Conservation (phyloP, 331 rosid genomes). For the Saraca asoca region DNA sequence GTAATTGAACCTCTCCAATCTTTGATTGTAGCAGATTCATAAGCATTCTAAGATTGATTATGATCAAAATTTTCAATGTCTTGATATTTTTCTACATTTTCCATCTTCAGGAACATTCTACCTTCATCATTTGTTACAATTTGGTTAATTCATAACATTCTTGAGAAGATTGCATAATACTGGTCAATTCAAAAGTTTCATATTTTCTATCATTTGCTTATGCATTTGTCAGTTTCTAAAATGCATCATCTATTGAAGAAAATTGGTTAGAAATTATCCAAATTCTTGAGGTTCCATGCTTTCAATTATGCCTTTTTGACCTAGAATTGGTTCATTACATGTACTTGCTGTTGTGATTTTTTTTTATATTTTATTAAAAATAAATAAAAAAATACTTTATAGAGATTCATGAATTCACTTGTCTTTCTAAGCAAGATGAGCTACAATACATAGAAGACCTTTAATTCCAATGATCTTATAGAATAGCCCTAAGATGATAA, state of each 20-base stretch:
- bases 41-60: too few species aligned
- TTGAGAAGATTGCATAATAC: not conserved
- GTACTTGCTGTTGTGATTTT: too few species aligned
- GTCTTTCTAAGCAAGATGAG: too few species aligned
- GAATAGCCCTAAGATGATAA: too few species aligned
- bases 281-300: slow-evolving; percentile 42
- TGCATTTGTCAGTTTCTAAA: slow-evolving; percentile 25
- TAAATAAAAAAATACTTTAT: too few species aligned
- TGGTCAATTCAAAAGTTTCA: slow-evolving; percentile 23
- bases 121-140: slow-evolving; percentile 27
- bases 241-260: slow-evolving; percentile 38
- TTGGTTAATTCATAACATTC: not conserved
- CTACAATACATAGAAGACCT: too few species aligned
- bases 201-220: slow-evolving; percentile 40
- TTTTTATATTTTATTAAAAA: too few species aligned
- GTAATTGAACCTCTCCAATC: slow-evolving; percentile 35
- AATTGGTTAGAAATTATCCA: slow-evolving; percentile 36
- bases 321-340: slow-evolving; percentile 36
- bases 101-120: slow-evolving; percentile 20
- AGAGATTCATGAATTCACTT: too few species aligned
- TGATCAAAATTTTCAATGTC: not conserved
- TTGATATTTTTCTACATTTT: slow-evolving; percentile 21
- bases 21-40: slow-evolving; percentile 18
- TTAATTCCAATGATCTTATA: too few species aligned
- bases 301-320: slow-evolving; percentile 27